Base-by-base conservation (phyloP, 2,329 filamentous ascomycete species). In the Hypoxylon rubiginosum region DNA sequence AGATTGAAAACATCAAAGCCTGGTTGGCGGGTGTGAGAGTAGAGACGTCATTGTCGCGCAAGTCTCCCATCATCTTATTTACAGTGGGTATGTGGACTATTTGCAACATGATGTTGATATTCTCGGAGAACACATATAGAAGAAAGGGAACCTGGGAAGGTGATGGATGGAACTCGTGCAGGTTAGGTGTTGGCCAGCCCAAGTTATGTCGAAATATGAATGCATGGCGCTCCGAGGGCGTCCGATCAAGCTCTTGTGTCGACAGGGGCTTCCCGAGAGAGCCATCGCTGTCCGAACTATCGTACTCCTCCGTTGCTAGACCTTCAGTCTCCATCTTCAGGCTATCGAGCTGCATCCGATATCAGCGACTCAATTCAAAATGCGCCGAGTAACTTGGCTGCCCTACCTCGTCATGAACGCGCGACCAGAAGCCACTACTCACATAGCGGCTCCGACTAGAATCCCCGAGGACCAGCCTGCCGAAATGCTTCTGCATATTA, bases 71-170 rank as follows among this genome's bases (percentile, higher is more conserved):
- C 51, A 82, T 74, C 41, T 80, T 79, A 1, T 62, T 74, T 1
- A 84, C 69, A 1, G 79, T 82, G 0, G 84, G 82, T 60, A 85
- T 79, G 67, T 86, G 84, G 8, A 85, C 76, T 32, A 82, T 71
- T 34, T 80, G 80, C 11, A 79, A 60, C 17, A 83, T 66, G 1
- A 75, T 56, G 64, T 88, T 86, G 10, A 88, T 79, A 60, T 86
- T 88, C 48, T 85, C 83, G 0, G 79, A 75, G 65, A 82, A 88
- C 0, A 84, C 75, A 32, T 85, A 79, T 6, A 88, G 70, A 1
- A 88, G 74, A 58, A 86, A 87, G 0, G 84, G 84, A 0, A 88
- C 79, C 56, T 88, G 85, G 0, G 85, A 87, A 0, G 86, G 84
- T 0, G 86, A 70, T 0, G 86, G 86, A 13, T 82, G 82, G 4